A percentile compares a stretch with the other conserved stretches of the same genome.
Evolutionary conservation across 2,329 filamentous ascomycete species (phyloP).

Genomic region (Hypocrella siamensis): DNA sequence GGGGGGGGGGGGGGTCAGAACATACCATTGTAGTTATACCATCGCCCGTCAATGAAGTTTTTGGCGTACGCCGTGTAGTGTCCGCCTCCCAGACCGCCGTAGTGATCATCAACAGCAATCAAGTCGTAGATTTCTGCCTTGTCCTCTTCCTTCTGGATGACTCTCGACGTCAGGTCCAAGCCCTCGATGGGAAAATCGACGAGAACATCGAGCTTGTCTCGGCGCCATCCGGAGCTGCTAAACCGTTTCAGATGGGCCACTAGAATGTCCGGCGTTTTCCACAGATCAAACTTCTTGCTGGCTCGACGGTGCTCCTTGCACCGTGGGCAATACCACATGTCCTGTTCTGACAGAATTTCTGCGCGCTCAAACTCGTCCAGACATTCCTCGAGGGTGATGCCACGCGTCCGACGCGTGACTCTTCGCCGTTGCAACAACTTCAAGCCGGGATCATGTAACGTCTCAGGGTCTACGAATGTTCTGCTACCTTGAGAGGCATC

Average conservation of each 20-base stretch:
- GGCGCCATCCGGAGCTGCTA: constrained; percentile 63
- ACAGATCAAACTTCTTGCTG: constrained; percentile 92
- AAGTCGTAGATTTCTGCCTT: constrained; percentile 82
- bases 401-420: constrained; percentile 36
- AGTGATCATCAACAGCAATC: constrained; percentile 92
- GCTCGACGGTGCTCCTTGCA: constrained; percentile 90
- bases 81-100: constrained; percentile 79
- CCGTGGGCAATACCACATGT: constrained; percentile 93
- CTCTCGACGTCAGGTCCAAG: constrained; percentile 65
- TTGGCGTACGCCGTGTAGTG: constrained; percentile 93
- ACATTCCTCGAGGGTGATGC: constrained; percentile 77
- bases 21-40: constrained; percentile 96
- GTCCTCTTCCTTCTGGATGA: constrained; percentile 64
- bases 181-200: constrained; percentile 87
- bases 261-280: constrained; percentile 91
- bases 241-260: constrained; percentile 94
- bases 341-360: constrained; percentile 84
- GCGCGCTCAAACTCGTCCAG: constrained; percentile 89
- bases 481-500: constrained; percentile 39
- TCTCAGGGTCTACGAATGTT: constrained; percentile 38
- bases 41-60: constrained; percentile 76
- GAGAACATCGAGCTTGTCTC: constrained; percentile 81
- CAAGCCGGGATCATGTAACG: constrained; percentile 47
- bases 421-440: constrained; percentile 47
- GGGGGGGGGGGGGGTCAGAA: constrained; percentile 7